phyloP scores from a whole-genome alignment of 495 filamentous ascomycete genomes.

The Rhizodiscina lignyota region DNA sequence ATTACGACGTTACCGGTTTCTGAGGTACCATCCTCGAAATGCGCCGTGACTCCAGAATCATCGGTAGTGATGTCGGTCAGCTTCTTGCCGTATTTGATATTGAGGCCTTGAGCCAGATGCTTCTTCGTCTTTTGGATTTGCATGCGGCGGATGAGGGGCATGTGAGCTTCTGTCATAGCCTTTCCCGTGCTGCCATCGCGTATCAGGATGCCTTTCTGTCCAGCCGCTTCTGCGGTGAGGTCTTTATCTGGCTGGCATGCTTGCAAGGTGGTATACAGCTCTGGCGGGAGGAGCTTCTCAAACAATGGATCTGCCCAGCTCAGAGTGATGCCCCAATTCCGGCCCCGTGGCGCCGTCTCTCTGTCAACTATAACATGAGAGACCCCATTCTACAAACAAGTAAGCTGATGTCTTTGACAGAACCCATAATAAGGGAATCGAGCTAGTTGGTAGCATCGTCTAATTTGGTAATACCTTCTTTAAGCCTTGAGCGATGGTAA shows the following conservation, averaged over 20 bases:
- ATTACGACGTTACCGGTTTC: not conserved
- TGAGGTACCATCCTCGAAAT: not conserved
- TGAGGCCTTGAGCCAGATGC: not conserved
- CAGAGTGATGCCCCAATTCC: slow-evolving; percentile 2
- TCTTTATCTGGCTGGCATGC: not conserved
- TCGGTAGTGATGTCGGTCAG: not conserved
- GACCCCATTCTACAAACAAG: not conserved
- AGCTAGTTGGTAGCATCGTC: too few species aligned
- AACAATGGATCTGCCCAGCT: not conserved
- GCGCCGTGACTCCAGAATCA: not conserved
- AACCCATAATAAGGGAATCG: too few species aligned
- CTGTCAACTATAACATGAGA: slow-evolving; percentile 1
- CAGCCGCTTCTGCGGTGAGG: not conserved
- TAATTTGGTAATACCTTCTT: not conserved
- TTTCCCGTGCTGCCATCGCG: slow-evolving; percentile 1
- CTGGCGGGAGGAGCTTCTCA: not conserved
- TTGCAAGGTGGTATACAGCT: not conserved
- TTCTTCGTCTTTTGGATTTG: slow-evolving; percentile 1
- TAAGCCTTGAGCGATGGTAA: not conserved
- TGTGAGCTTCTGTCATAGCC: not conserved
- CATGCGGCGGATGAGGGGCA: slow-evolving; percentile 1
- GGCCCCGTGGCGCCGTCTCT: not conserved
- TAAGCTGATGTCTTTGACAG: not conserved
- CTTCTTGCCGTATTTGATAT: not conserved
- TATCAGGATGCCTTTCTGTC: not conserved